Conservation (phyloP, 1,284 basidiomycete genomes). For the Cutaneotrichosporon mucoides region DNA sequence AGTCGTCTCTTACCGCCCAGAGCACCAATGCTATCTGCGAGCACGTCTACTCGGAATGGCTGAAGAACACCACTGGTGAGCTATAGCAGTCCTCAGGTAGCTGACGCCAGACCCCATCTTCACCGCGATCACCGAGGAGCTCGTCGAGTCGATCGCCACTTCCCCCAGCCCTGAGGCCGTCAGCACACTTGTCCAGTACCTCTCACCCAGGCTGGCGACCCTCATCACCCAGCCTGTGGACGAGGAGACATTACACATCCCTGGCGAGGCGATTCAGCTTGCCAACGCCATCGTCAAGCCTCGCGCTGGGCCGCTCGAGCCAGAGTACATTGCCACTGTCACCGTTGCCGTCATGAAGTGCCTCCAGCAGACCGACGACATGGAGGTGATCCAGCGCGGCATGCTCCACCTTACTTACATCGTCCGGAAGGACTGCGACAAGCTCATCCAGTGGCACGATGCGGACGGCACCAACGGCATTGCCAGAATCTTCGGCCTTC, state of each 20-base stretch:
- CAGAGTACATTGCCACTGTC: slow-evolving; percentile 68
- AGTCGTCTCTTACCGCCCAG: slow-evolving; percentile 63
- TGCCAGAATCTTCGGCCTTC: slow-evolving; percentile 64
- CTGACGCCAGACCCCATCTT: slow-evolving; percentile 71
- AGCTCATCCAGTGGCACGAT: slow-evolving; percentile 72
- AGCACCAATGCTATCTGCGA: slow-evolving; percentile 62
- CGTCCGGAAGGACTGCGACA: slow-evolving; percentile 78
- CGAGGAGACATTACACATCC: slow-evolving; percentile 64
- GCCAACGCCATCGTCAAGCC: slow-evolving; percentile 66
- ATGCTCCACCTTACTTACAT: slow-evolving; percentile 75
- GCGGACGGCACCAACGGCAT: slow-evolving; percentile 66
- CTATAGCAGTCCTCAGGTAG: background rate
- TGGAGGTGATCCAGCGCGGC: slow-evolving; percentile 80
- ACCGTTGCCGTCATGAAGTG: slow-evolving; percentile 70
- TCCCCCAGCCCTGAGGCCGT: slow-evolving; percentile 44
- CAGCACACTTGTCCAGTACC: slow-evolving; percentile 60
- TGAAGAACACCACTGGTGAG: slow-evolving; percentile 73
- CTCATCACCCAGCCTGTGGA: slow-evolving; percentile 58
- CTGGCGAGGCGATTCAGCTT: slow-evolving; percentile 74
- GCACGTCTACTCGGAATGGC: slow-evolving; percentile 72
- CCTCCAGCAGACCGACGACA: slow-evolving; percentile 66
- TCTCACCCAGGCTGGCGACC: slow-evolving; percentile 66
- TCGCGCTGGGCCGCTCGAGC: slow-evolving; percentile 61
- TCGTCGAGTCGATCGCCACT: slow-evolving; percentile 66
- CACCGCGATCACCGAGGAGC: slow-evolving; percentile 77